Evolutionary conservation across 441 rosid species (phyloP).

Genomic region (Adansonia rubrostipa): DNA sequence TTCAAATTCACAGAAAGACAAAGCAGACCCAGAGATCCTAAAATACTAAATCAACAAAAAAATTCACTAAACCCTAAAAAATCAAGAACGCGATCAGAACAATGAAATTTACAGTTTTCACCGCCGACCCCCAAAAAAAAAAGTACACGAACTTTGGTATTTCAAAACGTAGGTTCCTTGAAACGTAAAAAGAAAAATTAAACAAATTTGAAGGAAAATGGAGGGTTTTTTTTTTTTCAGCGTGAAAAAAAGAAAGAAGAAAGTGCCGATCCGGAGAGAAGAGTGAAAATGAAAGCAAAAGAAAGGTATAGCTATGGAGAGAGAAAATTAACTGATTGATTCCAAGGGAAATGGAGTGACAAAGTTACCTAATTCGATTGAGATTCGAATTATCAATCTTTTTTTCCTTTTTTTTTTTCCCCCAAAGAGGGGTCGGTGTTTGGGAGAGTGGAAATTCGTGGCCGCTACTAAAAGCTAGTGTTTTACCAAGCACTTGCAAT

Average conservation of each 20-base stretch:
- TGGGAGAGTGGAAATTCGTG: conserved; percentile 39
- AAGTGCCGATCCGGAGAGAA: conserved; percentile 1
- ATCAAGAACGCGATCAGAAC: conserved; percentile 10
- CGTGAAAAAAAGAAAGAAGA: background rate
- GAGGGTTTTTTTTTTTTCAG: background rate
- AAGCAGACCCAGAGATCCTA: conserved; percentile 31
- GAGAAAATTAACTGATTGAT: conserved; percentile 27
- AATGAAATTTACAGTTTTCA: background rate
- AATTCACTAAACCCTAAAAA: conserved; percentile 26
- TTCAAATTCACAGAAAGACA: conserved; percentile 21
- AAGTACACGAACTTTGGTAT: background rate
- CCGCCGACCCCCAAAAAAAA: background rate
- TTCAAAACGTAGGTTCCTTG: background rate
- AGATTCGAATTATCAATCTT: conserved; percentile 39
- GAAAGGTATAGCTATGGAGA: background rate
- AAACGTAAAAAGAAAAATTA: background rate
- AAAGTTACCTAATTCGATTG: conserved; percentile 28
- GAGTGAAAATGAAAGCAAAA: conserved; percentile 12
- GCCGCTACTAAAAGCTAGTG: conserved; percentile 42
- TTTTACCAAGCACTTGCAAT: conserved; percentile 30
- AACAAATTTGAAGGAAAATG: conserved; percentile 26
- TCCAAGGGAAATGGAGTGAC: conserved; percentile 15
- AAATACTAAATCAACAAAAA: conserved; percentile 18
- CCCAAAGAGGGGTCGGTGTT: background rate
- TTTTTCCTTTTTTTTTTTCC: background rate